Evolutionary conservation across 106 monocot species (phyloP).

Genomic region (Chionographis japonica): DNA sequence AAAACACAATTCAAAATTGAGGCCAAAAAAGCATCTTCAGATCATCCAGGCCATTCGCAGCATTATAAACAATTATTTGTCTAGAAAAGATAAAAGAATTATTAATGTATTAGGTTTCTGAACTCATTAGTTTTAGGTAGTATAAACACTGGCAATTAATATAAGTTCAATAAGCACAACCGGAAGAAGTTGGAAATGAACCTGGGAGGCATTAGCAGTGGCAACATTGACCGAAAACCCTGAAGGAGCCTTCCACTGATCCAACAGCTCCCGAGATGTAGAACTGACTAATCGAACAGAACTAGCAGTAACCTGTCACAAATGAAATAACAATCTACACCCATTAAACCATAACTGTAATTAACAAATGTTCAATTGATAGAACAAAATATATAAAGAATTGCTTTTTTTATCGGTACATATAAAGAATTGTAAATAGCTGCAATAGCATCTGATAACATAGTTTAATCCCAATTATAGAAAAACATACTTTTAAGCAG

Average conservation of each 20-base stretch:
- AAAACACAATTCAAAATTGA: too few relatives aligned
- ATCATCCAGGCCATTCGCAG: too few relatives aligned
- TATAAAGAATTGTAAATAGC: too few relatives aligned
- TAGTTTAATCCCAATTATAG: neutral
- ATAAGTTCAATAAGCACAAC: neutral
- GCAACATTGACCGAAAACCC: slow-evolving; percentile 97
- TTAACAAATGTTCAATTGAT: too few relatives aligned
- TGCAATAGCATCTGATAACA: neutral
- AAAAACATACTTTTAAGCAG: neutral
- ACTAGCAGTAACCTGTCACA: slow-evolving; percentile 69
- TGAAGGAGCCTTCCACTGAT: slow-evolving; percentile 83
- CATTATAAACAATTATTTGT: too few relatives aligned
- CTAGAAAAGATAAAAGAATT: too few relatives aligned
- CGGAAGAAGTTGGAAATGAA: slow-evolving; percentile 14
- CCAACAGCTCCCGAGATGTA: slow-evolving; percentile 68
- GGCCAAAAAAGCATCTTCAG: too few relatives aligned
- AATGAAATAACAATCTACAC: neutral
- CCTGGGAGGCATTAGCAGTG: slow-evolving; percentile 93
- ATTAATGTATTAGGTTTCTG: too few relatives aligned
- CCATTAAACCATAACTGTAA: neutral
- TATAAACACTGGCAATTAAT: neutral
- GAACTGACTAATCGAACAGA: slow-evolving; percentile 85
- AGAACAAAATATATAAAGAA: too few relatives aligned
- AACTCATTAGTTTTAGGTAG: too few relatives aligned
- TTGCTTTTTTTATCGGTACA: too few relatives aligned